Base-by-base conservation (phyloP, 148 eudicot genomes). In the Chenopodium album region DNA sequence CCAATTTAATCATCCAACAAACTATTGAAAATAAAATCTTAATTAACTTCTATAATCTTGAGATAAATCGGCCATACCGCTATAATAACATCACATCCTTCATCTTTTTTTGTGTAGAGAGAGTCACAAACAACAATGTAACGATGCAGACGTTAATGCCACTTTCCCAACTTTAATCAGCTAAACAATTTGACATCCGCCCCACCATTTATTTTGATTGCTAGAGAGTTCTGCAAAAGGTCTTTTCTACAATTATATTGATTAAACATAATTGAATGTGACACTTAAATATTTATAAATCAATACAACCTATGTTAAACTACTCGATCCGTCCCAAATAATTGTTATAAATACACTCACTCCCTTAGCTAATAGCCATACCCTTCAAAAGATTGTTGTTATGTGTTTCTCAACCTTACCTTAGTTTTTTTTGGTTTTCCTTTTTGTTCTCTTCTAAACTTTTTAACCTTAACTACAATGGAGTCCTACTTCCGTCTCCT, bases 401-500 rank as follows among this genome's bases (percentile, higher is more conserved):
- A 1, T 31, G 32, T 31, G 32, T 31, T 14, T 52, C 56, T 52
- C 12, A 52, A 10, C 56, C 16, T 14, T 52, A 52, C 22, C 20
- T 56, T 56, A 56, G 6, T 20, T 31, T 63, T 50, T 78, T 31
- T 68, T 64, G 52, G 1, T 69, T 52, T 47, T 31, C 7, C 29
- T 70, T 63, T 63, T 50, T 50, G 13, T 0, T 32, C n/a, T 79
- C 34, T 47, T 9, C 32, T 66, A 28, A 9, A 41, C 5, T 41
- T 4, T 9, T 56, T 47, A 67, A 70, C 52, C 63, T 41, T 68
- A 50, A 28, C 22, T 73, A 81, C 47, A 83, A 82, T 79, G 86
- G 82, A 75, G 79, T 66, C 79, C 12, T 64, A 32, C 23, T 79
- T 56, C 26, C 63, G 14, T 19, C 82, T 79, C 71, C 76, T 84